A percentile compares a stretch with the other conserved stretches of the same genome.
phyloP scores from a whole-genome alignment of 108 stramenopile genomes.

The Pseudonitzschia multiseries region DNA sequence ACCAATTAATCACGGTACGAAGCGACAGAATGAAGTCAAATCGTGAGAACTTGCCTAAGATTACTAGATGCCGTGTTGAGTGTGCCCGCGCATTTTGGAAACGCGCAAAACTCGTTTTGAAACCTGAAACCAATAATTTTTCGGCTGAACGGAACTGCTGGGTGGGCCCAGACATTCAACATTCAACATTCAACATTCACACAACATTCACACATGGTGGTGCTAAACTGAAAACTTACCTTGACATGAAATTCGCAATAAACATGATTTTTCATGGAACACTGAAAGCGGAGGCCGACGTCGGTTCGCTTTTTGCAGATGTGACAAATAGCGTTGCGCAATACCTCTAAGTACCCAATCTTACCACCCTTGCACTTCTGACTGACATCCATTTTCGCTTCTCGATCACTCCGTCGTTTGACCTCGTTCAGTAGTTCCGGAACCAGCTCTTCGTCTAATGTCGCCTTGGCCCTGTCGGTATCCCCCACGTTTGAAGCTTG shows the following conservation, averaged over 20 bases:
- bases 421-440: conserved; percentile 23
- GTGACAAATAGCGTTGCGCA: conserved; percentile 53
- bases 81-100: too few species aligned
- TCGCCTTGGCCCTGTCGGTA: not conserved
- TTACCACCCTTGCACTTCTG: conserved; percentile 14
- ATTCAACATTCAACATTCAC: too few species aligned
- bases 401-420: conserved; percentile 6
- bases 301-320: conserved; percentile 54
- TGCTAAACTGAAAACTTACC: too few species aligned
- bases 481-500: not conserved
- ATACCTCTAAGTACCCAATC: conserved; percentile 2
- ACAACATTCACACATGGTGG: too few species aligned
- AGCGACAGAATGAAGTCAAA: too few species aligned
- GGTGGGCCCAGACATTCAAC: too few species aligned
- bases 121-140: too few species aligned
- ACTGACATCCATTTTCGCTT: conserved; percentile 15
- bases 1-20: too few species aligned
- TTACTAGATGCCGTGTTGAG: too few species aligned
- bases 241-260: conserved; percentile 62
- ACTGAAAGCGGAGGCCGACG: conserved; percentile 41
- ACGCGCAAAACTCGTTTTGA: too few species aligned
- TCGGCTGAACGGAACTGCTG: too few species aligned
- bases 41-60: too few species aligned
- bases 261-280: conserved; percentile 40
- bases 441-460: conserved; percentile 16